Evolutionary conservation across 208 protist genomes (phyloP), one percentile per base, ranked within the genome.

Genomic region (Acanthamoeba triangularis): DNA sequence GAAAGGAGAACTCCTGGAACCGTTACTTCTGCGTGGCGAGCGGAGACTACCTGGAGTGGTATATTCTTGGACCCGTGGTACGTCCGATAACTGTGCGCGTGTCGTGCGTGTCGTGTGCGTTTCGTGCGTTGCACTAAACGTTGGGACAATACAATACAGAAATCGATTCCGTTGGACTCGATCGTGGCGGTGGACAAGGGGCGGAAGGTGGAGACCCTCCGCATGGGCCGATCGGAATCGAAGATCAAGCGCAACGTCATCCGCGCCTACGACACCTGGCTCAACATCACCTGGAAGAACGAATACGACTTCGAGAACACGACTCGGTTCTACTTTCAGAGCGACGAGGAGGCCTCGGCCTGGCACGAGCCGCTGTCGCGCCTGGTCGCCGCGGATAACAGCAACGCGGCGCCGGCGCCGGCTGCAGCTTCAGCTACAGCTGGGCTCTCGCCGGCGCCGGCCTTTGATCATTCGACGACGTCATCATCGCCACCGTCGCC

Each of bases 11-110:
- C 61, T 47, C 85, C 16, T 91, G 85, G 85, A 72, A n/a, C 37
- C 85, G 85, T 33, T 91, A 91, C 85, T 91, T 91, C 61, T 91
- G 85, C 25, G 85, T 91, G 52, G 35, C 85, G 13, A 74, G 52
- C 41, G 85, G 61, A 1, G 61, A 91, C 33, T 91, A 91, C 85
- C 25, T 91, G 3, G 85, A 91, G 61, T 91, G 85, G 85, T 91
- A 74, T 23, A 91, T 52, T 8, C 85, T 91, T 23, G 85, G 85
- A 10, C 18, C 47, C n/a, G 56, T 91, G 28, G 85, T 91, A 91
- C 47, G 54, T 5, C 30, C 30, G 14, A 13, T 72, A 37, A 10
- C 23, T 72, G 65, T 1, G 20, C 30, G 11, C 52, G 16, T 82
- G 11, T 49, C 44, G 11, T 37, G 33, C 41, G 33, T 82, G 74